phyloP scores from a whole-genome alignment of 306 rosid species.

The Cicer yamashitae region DNA sequence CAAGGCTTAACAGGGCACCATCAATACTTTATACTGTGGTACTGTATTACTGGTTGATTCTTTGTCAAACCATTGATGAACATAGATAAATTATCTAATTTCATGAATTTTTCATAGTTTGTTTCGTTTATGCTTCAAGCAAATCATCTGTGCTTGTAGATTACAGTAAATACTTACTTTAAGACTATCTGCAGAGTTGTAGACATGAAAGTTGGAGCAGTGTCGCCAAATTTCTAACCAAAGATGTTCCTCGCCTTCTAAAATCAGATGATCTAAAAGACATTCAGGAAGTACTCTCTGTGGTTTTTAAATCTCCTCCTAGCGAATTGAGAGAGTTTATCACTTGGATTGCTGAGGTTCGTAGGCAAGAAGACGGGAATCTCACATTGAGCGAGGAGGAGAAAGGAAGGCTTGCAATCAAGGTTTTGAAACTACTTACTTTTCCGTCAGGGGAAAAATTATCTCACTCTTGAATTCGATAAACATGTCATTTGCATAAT shows the following conservation, averaged over 20 bases:
- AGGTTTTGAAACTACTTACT: constrained; percentile 54
- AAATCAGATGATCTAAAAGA: constrained; percentile 67
- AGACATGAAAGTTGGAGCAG: constrained; percentile 82
- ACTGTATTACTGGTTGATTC: constrained; percentile 45
- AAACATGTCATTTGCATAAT: constrained; percentile 8
- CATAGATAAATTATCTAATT: constrained; percentile 18
- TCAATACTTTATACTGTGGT: constrained; percentile 91
- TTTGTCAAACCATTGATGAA: constrained; percentile 24
- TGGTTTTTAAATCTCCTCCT: constrained; percentile 74
- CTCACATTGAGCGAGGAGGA: constrained; percentile 78
- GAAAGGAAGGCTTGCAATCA: constrained; percentile 77
- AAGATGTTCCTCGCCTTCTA: constrained; percentile 70
- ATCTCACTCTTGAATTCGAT: constrained; percentile 30
- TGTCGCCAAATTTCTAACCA: constrained; percentile 67
- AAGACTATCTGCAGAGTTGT: constrained; percentile 75
- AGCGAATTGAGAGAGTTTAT: constrained; percentile 68
- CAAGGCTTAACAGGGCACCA: constrained; percentile 72
- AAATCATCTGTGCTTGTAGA: constrained; percentile 33
- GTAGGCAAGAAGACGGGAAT: constrained; percentile 85
- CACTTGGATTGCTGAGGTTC: constrained; percentile 94
- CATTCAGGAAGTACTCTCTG: constrained; percentile 63
- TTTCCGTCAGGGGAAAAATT: constrained; percentile 17
- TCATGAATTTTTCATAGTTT: constrained; percentile 37
- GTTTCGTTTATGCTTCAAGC: constrained; percentile 33
- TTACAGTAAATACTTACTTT: constrained; percentile 40